Percentiles rank a stretch among this genome's conserved stretches.
phyloP scores from a whole-genome alignment of 306 rosid species.

The Carpinus viminea region DNA sequence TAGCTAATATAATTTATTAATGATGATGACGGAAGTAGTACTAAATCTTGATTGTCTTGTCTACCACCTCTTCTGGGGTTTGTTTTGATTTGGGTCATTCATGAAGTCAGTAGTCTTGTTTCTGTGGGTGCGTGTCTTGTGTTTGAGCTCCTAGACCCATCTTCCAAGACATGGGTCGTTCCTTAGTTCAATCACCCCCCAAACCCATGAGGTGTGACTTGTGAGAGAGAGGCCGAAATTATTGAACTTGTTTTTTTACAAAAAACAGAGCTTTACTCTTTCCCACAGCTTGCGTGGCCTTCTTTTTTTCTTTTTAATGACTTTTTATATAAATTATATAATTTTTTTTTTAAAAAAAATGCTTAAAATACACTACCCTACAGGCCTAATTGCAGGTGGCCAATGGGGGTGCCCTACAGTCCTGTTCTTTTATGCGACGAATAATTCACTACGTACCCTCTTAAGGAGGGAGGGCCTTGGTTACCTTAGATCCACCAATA shows the following conservation, averaged over 20 bases:
- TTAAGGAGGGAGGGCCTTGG: too few relatives aligned
- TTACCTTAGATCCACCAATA: too few relatives aligned
- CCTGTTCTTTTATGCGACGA: too few relatives aligned
- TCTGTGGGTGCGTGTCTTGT: constrained; percentile 19
- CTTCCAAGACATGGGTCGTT: constrained; percentile 20
- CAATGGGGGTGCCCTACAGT: too few relatives aligned
- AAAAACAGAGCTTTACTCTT: neutral
- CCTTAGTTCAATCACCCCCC: constrained; percentile 10
- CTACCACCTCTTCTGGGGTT: constrained; percentile 35
- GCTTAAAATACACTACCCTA: too few relatives aligned
- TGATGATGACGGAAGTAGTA: constrained; percentile 34
- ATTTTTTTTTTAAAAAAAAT: too few relatives aligned
- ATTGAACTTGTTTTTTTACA: neutral
- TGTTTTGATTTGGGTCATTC: constrained; percentile 34
- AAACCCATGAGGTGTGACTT: neutral
- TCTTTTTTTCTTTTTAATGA: too few relatives aligned
- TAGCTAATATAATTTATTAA: neutral
- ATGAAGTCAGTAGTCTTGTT: constrained; percentile 33
- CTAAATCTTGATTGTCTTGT: constrained; percentile 28
- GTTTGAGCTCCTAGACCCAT: constrained; percentile 14
- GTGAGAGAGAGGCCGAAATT: neutral
- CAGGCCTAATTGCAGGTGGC: too few relatives aligned
- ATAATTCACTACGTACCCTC: too few relatives aligned
- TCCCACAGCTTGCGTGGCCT: too few relatives aligned
- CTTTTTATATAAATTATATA: too few relatives aligned